Evolutionary conservation across 768 basidiomycete species (phyloP), one percentile per base, ranked within the genome.

Genomic region (Termitomyces sp.): DNA sequence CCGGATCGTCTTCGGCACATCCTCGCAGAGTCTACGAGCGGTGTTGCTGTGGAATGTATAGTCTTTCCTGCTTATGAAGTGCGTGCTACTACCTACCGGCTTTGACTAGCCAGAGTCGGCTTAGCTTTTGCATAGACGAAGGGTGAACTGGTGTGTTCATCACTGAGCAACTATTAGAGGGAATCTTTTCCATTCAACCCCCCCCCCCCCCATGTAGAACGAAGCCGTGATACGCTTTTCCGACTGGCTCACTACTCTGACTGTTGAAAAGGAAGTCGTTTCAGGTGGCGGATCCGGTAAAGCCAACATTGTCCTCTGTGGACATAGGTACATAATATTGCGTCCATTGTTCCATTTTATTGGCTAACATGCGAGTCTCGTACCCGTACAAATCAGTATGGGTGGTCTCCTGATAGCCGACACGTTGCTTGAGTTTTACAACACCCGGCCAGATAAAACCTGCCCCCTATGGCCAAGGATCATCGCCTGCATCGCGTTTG

Each of bases 31-130:
- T 87, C 84, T 0, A 75, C 90, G 26, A 69, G 75, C 3, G 74
- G 82, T 39, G 72, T 83, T 5, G 67, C 67, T 33, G 84, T 91
- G 10, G 90, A 95, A 68, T 88, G 82, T 59, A 72, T 87, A n/a
- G 77, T 93, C 14, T 97, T 96, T 67, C 95, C 95, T 24, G 87
- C 85, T 2, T 98, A 96, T 64, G 91, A 97, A 80, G 91, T 90
- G 62, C 58, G 76, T 57, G 18, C 10, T 36, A 26, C 27, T 10
- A 45, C 44, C 40, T 34, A 53, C n/a, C 40, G n/a, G 39, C 26
- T 24, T 40, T 10, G 49, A 42, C 22, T 27, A 13, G 30, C 59
- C 33, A 39, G 27, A 44, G 34, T 27, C 22, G 39, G 27, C 16
- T 34, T 9, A 53, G 24, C 39, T 24, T 22, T 37, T 47, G 27